Evolutionary conservation across 2,329 filamentous ascomycete species (phyloP).

Genomic region (Beauveria medogensis): DNA sequence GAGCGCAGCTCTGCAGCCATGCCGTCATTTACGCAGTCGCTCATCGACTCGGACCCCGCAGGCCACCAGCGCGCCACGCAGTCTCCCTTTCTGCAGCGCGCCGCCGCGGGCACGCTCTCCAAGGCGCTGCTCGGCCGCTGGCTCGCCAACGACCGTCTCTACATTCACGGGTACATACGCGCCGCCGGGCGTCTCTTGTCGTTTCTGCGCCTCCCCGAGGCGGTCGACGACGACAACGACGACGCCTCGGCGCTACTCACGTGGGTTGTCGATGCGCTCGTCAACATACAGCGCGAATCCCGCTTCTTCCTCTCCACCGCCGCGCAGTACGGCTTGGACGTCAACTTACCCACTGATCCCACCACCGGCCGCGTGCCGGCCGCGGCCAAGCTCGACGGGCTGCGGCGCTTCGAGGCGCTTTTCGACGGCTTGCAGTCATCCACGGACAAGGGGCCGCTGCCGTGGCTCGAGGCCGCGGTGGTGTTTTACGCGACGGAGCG

Average conservation of each 20-base stretch:
- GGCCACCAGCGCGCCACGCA: slow-evolving; percentile 50
- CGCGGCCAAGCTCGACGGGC: slow-evolving; percentile 30
- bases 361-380: slow-evolving; percentile 17
- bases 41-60: slow-evolving; percentile 29
- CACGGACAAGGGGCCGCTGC: slow-evolving; percentile 26
- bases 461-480: slow-evolving; percentile 57
- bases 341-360: slow-evolving; percentile 28
- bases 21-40: slow-evolving; percentile 45
- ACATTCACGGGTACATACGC: slow-evolving; percentile 61
- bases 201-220: slow-evolving; percentile 48
- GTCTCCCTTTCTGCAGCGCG: slow-evolving; percentile 56
- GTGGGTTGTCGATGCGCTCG: slow-evolving; percentile 55
- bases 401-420: slow-evolving; percentile 35
- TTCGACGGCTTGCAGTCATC: slow-evolving; percentile 45
- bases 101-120: slow-evolving; percentile 53
- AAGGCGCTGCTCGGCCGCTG: slow-evolving; percentile 51
- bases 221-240: slow-evolving; percentile 9
- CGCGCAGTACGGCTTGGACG: slow-evolving; percentile 46
- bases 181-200: slow-evolving; percentile 58
- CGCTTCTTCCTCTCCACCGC: slow-evolving; percentile 60
- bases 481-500: slow-evolving; percentile 73
- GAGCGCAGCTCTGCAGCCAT: neutral
- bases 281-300: slow-evolving; percentile 60
- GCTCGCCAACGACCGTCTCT: slow-evolving; percentile 65
- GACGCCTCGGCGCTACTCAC: slow-evolving; percentile 48